A percentile compares a stretch with the other conserved stretches of the same genome.
Conservation (phyloP, 2,329 filamentous ascomycete species). For the Pezizomycotina sp. region DNA sequence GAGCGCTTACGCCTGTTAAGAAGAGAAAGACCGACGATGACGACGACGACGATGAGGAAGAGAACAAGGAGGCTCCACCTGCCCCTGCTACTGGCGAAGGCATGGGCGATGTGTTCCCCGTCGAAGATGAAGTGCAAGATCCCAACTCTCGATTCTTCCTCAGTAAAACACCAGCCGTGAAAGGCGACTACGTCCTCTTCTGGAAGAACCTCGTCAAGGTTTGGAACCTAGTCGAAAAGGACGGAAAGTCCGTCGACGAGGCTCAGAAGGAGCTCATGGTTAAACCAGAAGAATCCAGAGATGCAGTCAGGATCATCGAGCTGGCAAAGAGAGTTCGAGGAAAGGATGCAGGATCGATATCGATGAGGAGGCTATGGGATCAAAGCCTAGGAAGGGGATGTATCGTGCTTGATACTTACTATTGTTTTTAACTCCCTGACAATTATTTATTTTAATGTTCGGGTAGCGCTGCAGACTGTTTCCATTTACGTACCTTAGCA, state of each 20-base stretch:
- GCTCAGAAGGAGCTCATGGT: slow-evolving; percentile 7
- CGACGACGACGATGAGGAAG: slow-evolving; percentile 6
- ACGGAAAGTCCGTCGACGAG: slow-evolving; percentile 5
- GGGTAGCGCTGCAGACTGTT: no score
- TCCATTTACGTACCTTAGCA: no score
- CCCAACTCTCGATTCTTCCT: no score
- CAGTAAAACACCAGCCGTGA: slow-evolving; percentile 20
- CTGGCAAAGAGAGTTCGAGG: slow-evolving; percentile 21
- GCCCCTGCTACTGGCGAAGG: slow-evolving; percentile 1
- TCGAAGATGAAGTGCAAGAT: no score
- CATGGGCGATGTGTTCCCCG: no score
- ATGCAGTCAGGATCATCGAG: slow-evolving; percentile 23
- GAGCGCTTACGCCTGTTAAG: slow-evolving; percentile 7
- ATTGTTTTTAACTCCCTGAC: no score
- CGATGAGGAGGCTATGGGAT: slow-evolving; percentile 3
- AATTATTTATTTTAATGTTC: no score
- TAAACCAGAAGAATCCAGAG: slow-evolving; percentile 22
- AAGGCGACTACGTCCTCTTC: slow-evolving; percentile 22
- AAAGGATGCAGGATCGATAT: slow-evolving; percentile 21
- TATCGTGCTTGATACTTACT: no score
- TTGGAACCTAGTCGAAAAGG: slow-evolving; percentile 11
- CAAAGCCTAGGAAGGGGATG: no score
- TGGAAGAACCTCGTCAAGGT: slow-evolving; percentile 21
- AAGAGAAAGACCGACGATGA: slow-evolving; percentile 7
- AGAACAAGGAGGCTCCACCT: slow-evolving; percentile 5